Percentiles rank a stretch among this genome's conserved stretches.
Evolutionary conservation across 176 grass and related monocot genomes (phyloP).

Genomic region (Oryza coarctata): DNA sequence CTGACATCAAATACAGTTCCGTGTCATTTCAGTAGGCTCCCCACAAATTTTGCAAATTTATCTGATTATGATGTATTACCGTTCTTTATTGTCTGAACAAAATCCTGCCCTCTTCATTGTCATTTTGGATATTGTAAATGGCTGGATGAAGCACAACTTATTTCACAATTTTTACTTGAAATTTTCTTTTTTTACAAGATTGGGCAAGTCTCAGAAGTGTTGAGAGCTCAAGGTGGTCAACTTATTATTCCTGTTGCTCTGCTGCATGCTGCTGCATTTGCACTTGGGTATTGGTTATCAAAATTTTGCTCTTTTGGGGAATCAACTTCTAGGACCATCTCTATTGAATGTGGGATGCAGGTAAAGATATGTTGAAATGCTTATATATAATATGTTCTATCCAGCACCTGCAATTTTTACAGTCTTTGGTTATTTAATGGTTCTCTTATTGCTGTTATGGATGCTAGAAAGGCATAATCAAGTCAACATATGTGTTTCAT

Average conservation of each 20-base stretch:
- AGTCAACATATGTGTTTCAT: not conserved
- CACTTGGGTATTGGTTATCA: slow-evolving; percentile 80
- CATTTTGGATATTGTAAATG: slow-evolving; percentile 21
- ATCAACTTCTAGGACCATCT: slow-evolving; percentile 92
- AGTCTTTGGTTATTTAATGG: not conserved
- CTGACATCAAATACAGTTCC: not conserved
- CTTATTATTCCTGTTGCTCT: slow-evolving; percentile 81
- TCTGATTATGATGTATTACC: not conserved
- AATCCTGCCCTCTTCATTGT: not conserved
- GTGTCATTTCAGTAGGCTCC: slow-evolving; percentile 14
- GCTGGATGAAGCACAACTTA: slow-evolving; percentile 13
- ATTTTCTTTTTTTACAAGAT: slow-evolving; percentile 51
- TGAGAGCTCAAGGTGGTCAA: slow-evolving; percentile 83
- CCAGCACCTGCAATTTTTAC: slow-evolving; percentile 18
- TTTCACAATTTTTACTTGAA: slow-evolving; percentile 8
- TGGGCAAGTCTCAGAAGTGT: slow-evolving; percentile 86
- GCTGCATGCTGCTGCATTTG: slow-evolving; percentile 83
- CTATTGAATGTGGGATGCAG: slow-evolving; percentile 99
- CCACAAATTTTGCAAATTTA: slow-evolving; percentile 2
- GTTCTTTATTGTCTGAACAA: slow-evolving; percentile 4
- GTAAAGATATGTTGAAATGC: slow-evolving; percentile 42
- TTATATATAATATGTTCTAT: slow-evolving; percentile 20
- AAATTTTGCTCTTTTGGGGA: slow-evolving; percentile 71
- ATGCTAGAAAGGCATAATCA: slow-evolving; percentile 13
- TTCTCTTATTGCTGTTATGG: slow-evolving; percentile 26